Conservation (phyloP, 768 basidiomycete genomes). For the Lactarius quietus region DNA sequence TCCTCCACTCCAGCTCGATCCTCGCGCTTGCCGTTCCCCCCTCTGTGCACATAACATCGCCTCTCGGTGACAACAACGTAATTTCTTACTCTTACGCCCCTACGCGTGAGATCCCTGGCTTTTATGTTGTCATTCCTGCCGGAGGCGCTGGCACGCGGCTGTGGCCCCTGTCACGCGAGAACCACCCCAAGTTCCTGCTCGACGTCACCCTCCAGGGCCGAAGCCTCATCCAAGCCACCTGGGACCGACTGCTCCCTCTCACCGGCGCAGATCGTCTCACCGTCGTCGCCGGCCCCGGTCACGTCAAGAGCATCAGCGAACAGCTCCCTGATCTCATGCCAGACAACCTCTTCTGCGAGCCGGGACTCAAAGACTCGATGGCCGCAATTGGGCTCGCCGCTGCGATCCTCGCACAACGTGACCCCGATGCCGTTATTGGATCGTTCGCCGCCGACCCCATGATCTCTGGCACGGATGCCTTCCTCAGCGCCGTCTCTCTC, state of each 20-base stretch:
- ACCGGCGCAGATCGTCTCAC: constrained; percentile 69
- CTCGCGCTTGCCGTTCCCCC: constrained; percentile 39
- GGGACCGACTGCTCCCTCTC: constrained; percentile 83
- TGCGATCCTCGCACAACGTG: constrained; percentile 67
- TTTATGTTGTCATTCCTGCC: constrained; percentile 88
- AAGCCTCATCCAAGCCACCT: constrained; percentile 84
- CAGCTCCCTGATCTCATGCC: constrained; percentile 75
- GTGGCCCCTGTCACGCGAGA: constrained; percentile 84
- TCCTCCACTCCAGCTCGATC: constrained; percentile 54
- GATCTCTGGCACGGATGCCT: constrained; percentile 88
- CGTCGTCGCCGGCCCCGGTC: constrained; percentile 77
- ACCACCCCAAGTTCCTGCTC: constrained; percentile 82
- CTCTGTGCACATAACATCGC: constrained; percentile 59
- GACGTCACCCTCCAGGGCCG: constrained; percentile 83
- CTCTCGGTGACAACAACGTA: constrained; percentile 61
- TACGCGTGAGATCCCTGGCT: constrained; percentile 70
- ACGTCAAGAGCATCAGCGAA: constrained; percentile 67
- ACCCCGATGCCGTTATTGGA: constrained; percentile 80
- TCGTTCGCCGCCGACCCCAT: constrained; percentile 91
- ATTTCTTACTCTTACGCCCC: constrained; percentile 45
- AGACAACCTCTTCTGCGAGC: constrained; percentile 76
- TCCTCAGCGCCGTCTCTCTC: constrained; percentile 78
- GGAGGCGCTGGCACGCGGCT: constrained; percentile 86
- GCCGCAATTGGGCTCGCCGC: constrained; percentile 88
- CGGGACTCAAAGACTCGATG: constrained; percentile 89